Base-by-base conservation (phyloP, 148 eudicot genomes). In the Pharnaceum exiguum region DNA sequence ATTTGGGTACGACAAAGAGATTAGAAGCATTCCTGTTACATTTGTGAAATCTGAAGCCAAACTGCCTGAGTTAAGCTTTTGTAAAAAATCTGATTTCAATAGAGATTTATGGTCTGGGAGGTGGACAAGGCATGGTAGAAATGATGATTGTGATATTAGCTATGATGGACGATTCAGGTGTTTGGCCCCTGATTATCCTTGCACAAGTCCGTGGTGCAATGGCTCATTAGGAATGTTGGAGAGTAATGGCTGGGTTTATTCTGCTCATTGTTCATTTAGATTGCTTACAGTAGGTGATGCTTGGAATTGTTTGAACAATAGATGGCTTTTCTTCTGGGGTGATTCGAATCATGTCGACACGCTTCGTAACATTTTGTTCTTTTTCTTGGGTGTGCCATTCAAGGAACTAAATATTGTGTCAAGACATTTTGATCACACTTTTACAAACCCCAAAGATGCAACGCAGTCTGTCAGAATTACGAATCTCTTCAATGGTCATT, bases 341-440 rank as follows among this genome's bases (percentile, higher is more conserved):
- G 99, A 94, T 49, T 94, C 99, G 30, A 94, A 94, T 55, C 99
- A 94, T 55, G 87, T 90, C 35, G 99, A 94, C 60, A 89, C 96
- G 0, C 67, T 86, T n/a, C 75, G 89, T 3, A 94, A 94, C 67
- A 77, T 94, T 19, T 75, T 94, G n/a, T 70, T 77, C 57, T 82
- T 94, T 60, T 68, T 82, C 35, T 82, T 94, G 42, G 79, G 59
- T 12, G 71, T 83, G 25, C 64, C 50, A 7, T 52, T 19, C 44
- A 33, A 53, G 23, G 81, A 89, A 5, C 56, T 89, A 10, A 29
- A 52, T 4, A 56, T 21, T 6, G 85, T 93, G 7, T 71, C 89
- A 0, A 77, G 99, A 32, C 65, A 74, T 25, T 94, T 83, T 55
- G 99, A 94, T 19, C 75, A 63, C 78, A 86, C 67, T 32, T 66